Evolutionary conservation across 108 stramenopile genomes (phyloP).

Genomic region (Stephanodiscus triporus): DNA sequence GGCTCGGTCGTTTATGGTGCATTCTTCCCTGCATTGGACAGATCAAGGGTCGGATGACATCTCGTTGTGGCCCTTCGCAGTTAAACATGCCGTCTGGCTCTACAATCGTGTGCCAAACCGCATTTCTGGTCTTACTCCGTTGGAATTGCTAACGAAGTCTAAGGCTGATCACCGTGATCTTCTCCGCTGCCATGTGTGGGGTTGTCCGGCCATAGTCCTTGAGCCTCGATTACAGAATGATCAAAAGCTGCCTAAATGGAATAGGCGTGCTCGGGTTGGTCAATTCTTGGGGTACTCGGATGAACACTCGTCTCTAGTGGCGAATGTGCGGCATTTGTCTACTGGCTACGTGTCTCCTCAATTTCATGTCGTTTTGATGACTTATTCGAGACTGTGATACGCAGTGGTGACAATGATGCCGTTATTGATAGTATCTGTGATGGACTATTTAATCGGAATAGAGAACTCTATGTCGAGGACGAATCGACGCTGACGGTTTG

Average conservation of each 20-base stretch:
- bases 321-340: constrained; percentile 3
- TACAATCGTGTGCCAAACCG: constrained; percentile 32
- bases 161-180: constrained; percentile 30
- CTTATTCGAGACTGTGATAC: constrained; percentile 25
- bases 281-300: constrained; percentile 27
- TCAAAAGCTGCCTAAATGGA: constrained; percentile 32
- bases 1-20: constrained; percentile 50
- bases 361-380: constrained; percentile 40
- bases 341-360: constrained; percentile 4
- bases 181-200: constrained; percentile 27
- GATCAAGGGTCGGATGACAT: constrained; percentile 3
- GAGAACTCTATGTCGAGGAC: constrained; percentile 15
- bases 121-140: constrained; percentile 17
- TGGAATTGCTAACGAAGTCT: constrained; percentile 20
- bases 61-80: constrained; percentile 24
- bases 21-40: constrained; percentile 47
- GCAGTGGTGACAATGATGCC: background rate
- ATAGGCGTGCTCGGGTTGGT: constrained; percentile 16
- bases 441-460: background rate
- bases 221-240: constrained; percentile 24
- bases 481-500: constrained; percentile 17
- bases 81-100: constrained; percentile 26
- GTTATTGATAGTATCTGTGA: background rate
- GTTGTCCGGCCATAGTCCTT: constrained; percentile 32
- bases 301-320: constrained; percentile 23